Evolutionary conservation across 2,329 filamentous ascomycete genomes (phyloP).

Genomic region (Colletotrichum paranaense): DNA sequence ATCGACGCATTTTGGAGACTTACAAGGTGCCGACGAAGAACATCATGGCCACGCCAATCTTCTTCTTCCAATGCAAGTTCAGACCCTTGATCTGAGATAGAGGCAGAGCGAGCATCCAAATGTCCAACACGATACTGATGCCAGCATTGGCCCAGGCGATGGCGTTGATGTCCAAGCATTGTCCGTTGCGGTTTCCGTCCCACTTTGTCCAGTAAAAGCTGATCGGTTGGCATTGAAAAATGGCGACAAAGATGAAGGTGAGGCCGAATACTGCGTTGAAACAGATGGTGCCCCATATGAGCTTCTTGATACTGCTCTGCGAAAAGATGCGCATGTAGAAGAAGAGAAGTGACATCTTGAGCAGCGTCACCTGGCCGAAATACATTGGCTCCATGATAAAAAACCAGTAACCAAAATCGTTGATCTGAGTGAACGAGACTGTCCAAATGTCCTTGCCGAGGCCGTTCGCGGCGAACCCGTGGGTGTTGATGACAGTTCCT

Average conservation of each 20-base stretch:
- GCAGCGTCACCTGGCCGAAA: conserved; percentile 56
- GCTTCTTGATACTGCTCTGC: conserved; percentile 39
- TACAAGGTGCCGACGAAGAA: conserved; percentile 62
- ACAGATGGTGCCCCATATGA: conserved; percentile 55
- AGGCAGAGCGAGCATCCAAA: conserved; percentile 64
- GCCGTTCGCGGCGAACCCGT: conserved; percentile 51
- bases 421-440: conserved; percentile 52
- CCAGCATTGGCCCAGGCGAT: conserved; percentile 63
- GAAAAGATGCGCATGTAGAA: conserved; percentile 69
- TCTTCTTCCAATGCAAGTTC: conserved; percentile 59
- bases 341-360: conserved; percentile 63
- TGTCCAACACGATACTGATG: conserved; percentile 64
- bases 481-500: conserved; percentile 44
- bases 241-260: conserved; percentile 53
- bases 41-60: conserved; percentile 61
- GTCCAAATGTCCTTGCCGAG: conserved; percentile 65
- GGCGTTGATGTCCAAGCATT: conserved; percentile 60
- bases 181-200: conserved; percentile 58
- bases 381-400: conserved; percentile 58
- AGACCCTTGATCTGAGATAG: conserved; percentile 55
- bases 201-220: conserved; percentile 64
- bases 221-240: conserved; percentile 65
- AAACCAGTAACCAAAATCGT: conserved; percentile 54
- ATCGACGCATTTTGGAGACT: conserved; percentile 26
- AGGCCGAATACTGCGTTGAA: conserved; percentile 53